A percentile compares a stretch with the other conserved stretches of the same genome.
These are phyloP conservation scores for Peronospora farinosa DNA, from an alignment of 352 stramenopile genomes.

Conservation along the genomic window DNA sequence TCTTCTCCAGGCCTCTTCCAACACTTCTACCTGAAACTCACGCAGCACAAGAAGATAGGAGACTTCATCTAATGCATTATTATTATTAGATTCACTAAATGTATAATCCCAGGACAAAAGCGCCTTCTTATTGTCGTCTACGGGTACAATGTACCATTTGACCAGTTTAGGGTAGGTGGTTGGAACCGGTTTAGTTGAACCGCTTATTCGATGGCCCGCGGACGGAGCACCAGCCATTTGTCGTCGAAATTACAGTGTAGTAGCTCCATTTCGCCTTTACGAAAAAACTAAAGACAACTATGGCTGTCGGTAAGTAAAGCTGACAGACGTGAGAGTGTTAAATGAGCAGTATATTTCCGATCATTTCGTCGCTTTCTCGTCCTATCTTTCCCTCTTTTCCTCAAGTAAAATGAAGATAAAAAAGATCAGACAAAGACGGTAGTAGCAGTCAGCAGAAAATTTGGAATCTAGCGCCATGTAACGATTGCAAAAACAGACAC, in stretches of 20 bases:
- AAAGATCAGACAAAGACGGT: constrained; percentile 20
- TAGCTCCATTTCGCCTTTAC: constrained; percentile 84
- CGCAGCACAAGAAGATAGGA: constrained; percentile 20
- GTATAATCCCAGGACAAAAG: constrained; percentile 6
- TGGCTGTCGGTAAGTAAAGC: constrained; percentile 72
- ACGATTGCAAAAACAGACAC: constrained; percentile 1
- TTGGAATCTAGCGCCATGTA: constrained; percentile 4
- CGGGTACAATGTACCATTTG: constrained; percentile 7
- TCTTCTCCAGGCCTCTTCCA: constrained; percentile 58
- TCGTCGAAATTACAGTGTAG: constrained; percentile 9
- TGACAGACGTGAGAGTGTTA: background rate
- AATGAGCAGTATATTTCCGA: constrained; percentile 6
- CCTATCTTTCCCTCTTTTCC: background rate
- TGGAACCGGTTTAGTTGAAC: constrained; percentile 23
- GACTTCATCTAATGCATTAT: constrained; percentile 9
- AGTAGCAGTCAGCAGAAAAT: constrained; percentile 20
- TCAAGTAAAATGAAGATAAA: constrained; percentile 6
- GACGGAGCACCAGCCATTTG: constrained; percentile 59
- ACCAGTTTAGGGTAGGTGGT: constrained; percentile 16
- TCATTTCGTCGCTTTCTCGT: constrained; percentile 10
- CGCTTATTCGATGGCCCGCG: constrained; percentile 24
- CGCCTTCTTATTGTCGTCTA: too few relatives aligned
- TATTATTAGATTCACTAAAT: constrained; percentile 3
- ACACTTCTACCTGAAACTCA: constrained; percentile 45
- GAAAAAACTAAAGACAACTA: constrained; percentile 84